Conservation (phyloP, 345 rosid species). For the Brassica rapa region DNA sequence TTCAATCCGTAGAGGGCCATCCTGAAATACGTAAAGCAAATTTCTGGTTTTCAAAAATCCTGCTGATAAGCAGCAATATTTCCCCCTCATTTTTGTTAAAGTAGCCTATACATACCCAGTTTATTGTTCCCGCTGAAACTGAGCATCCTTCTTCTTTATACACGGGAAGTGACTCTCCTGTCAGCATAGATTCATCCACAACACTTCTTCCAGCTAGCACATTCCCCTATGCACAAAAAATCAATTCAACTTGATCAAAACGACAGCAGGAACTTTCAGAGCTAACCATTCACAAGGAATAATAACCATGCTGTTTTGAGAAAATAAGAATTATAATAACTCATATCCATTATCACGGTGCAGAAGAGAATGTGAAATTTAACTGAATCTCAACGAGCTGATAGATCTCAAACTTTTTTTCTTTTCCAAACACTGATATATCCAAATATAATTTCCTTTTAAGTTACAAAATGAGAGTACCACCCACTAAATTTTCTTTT, state of each 20-base stretch:
- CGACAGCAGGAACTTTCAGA: conserved; percentile 4
- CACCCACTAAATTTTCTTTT: not conserved
- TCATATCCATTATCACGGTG: not conserved
- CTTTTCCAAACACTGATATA: not conserved
- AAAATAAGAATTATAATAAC: not conserved
- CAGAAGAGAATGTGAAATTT: conserved; percentile 12
- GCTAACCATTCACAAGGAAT: not conserved
- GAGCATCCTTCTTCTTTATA: conserved; percentile 71
- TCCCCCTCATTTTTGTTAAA: not conserved
- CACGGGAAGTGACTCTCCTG: conserved; percentile 94
- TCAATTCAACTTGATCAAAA: conserved; percentile 24
- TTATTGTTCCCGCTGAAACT: conserved; percentile 93
- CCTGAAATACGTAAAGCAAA: conserved; percentile 56
- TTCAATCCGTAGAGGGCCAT: conserved; percentile 88
- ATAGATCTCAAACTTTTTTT: not conserved
- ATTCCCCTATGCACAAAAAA: conserved; percentile 57
- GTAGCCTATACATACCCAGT: conserved; percentile 61
- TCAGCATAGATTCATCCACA: conserved; percentile 97
- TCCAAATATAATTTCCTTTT: not conserved
- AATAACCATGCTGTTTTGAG: conserved; percentile 1
- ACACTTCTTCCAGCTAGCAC: conserved; percentile 93
- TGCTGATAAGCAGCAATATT: too few species aligned
- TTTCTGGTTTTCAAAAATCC: not conserved
- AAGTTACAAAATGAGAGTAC: conserved; percentile 6
- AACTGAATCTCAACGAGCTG: conserved; percentile 13